Base-by-base conservation (phyloP, 2,329 filamentous ascomycete species). In the Cladorrhinum sp. region DNA sequence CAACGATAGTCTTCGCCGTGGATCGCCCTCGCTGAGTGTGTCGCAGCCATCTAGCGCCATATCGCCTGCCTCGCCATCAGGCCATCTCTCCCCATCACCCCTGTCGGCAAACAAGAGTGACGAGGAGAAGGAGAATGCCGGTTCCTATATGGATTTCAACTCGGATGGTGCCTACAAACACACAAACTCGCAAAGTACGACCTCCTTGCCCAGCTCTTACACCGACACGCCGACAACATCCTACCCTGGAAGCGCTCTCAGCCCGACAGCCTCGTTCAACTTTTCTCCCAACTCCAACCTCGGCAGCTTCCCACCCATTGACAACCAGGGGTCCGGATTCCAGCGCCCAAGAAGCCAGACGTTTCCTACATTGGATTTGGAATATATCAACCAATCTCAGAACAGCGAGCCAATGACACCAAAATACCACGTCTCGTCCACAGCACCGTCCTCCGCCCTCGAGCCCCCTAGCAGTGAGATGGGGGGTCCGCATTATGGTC, bases 301-400 rank as follows among this genome's bases (percentile, higher is more conserved):
- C 2, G 88, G 87, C 57, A 83, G 85, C 1, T 95, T 93, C 8
- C 73, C 73, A 3, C 62, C 59, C 7, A 57, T 50, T n/a, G 70
- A 70, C 4, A 76, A 71, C 29, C 67, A 60, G 22, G 71, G 69
- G 59, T 76, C 79, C 57, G 85, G 85, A 68, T 86, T 88, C 65
- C 88, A 89, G 68, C 83, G 91, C 59, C 91, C 90, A n/a, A 83
- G 92, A 69, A 95, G 91, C 72, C 92, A 96, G 73, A 96, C 92
- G 0, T 92, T 96, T 64, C 91, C 92, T 1, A 86, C 88, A 50
- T 77, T 91, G 48, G 86, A 85, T 58, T 79, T 89, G 50, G 87
- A 84, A 60, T 84, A 80, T 60, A 74, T 81, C 65, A 81, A 79
- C 66, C 80, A 81, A 59, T 64, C 70, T 18, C 74, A 73, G 38